Evolutionary conservation across 352 stramenopile species (phyloP), one percentile per base, ranked within the genome.

Genomic region (Elongisporangium anandrum): DNA sequence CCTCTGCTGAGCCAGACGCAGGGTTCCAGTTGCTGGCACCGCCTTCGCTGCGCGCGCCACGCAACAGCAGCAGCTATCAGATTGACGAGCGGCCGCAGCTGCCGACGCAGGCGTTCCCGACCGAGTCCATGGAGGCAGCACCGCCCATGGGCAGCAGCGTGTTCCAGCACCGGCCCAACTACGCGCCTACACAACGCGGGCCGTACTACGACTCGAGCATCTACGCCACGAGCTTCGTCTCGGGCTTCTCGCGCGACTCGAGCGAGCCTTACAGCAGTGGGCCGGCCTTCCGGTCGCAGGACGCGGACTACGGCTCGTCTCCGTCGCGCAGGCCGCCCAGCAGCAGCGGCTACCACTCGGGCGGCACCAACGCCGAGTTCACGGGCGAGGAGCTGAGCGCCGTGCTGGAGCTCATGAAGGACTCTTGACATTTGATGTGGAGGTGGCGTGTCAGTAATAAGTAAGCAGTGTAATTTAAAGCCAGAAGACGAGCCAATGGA

Each of bases 31-130:
- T 45, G 12, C 5, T 45, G 34, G 10, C 13, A 1, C 34, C 34
- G 34, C 34, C 34, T 16, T 45, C 34, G 9, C 34, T 45, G 12
- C 34, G 34, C 16, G 34, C 34, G 34, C 34, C 34, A 45, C 34
- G 34, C 34, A n/a, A n/a, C n/a, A 45, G 34, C 34, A 45, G 34
- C 34, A 45, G 4, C 34, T 45, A 45, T 12, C 34, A 45, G 34
- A 16, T 69, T 50, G 73, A 87, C 39, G 71, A 85, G 3, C 72
- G 73, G 0, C 72, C 76, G 15, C 64, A 75, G 9, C 62, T 89
- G 19, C 79, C 74, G 9, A 88, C 79, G 19, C 70, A 73, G 22
- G 66, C 79, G 1, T 87, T 88, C 61, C 79, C 79, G 29, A 85
- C 74, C 22, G 79, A 87, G 57, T 69, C 65, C 22, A 69, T 72